Evolutionary conservation across 106 monocot species (phyloP), one percentile per base, ranked within the genome.

Genomic region (Chionographis japonica): DNA sequence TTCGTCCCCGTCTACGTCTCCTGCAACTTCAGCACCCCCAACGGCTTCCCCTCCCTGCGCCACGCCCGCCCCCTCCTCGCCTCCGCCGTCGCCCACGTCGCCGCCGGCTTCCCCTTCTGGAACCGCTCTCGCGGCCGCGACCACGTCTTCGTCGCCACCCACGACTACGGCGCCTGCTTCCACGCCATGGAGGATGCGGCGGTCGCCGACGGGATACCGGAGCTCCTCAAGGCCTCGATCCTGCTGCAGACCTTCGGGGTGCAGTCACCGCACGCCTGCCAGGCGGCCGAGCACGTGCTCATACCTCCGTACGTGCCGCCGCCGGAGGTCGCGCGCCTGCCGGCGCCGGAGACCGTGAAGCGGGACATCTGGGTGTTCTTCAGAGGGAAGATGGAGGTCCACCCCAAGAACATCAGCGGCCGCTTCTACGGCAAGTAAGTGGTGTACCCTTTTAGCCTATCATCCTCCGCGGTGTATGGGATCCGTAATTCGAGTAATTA

Each of bases 1-100:
- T 85, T 89, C 72, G 83, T 92, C 71, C 92, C 97, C 36, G 89
- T 90, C 61, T 97, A 97, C 70, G 89, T 97, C 56, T 89, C 97
- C 71, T 92, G 97, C 89, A 92, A 97, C 73, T 97, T 97, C 75
- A 79, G 78, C 71, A 92, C 92, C 12, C 5, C 64, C 42, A 97
- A 86, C 40, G 97, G 92, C 5, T 89, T 92, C 84, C 92, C 97
- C 46, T 73, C 86, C 6, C 77, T 92, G 46, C 42, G 67, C 60
- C 92, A 89, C 67, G 97, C 92, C 2, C 77, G 83, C 11, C 63
- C 78, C 2, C 75, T 90, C 8, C 75, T 97, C 52, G 54, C 78
- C 68, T 76, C 72, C 58, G 73, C 77, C 64, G 59, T 77, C 4
- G 7, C 42, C 58, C 60, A 50, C 50, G 16, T 77, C 58, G 68